Evolutionary conservation across 2,329 filamentous ascomycete genomes (phyloP).

Genomic region (Paraconiothyrium sp.): DNA sequence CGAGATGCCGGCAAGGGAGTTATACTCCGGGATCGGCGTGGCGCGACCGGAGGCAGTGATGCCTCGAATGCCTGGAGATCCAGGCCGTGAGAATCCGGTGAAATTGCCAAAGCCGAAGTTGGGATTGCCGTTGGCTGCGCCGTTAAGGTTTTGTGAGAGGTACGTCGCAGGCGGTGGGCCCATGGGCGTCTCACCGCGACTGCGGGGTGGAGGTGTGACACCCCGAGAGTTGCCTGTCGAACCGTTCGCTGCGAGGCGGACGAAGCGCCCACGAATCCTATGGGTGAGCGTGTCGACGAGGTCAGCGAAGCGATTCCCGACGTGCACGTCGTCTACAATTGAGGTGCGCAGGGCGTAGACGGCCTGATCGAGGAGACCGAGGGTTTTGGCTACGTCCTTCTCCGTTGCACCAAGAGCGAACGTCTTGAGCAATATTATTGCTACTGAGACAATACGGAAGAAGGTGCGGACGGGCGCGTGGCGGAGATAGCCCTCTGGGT

Average conservation of each 20-base stretch:
- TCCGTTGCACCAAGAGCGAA: constrained; percentile 83
- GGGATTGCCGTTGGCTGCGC: constrained; percentile 20
- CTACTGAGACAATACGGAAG: constrained; percentile 85
- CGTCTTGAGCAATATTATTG: constrained; percentile 85
- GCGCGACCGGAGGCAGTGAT: constrained; percentile 42
- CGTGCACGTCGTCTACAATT: constrained; percentile 84
- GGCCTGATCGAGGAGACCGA: constrained; percentile 77
- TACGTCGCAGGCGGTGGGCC: constrained; percentile 41
- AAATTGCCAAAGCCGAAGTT: constrained; percentile 27
- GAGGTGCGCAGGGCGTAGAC: constrained; percentile 79
- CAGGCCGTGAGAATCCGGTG: constrained; percentile 35
- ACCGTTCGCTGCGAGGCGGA: constrained; percentile 64
- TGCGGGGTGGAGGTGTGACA: constrained; percentile 34
- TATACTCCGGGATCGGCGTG: constrained; percentile 40
- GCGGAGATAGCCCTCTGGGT: constrained; percentile 80
- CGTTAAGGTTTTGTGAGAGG: constrained; percentile 23
- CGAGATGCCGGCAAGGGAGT: constrained; percentile 55
- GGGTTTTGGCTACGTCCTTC: constrained; percentile 78
- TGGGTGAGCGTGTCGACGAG: constrained; percentile 81
- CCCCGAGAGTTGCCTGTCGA: constrained; percentile 51
- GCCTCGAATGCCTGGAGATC: constrained; percentile 35
- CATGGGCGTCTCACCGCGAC: constrained; percentile 37
- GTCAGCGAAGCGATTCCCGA: constrained; percentile 85
- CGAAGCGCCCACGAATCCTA: constrained; percentile 75
- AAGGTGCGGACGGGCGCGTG: constrained; percentile 86